Evolutionary conservation across 1,139 yeast genomes (phyloP), one percentile per base, ranked within the genome.

Genomic region (Pichia sp.): DNA sequence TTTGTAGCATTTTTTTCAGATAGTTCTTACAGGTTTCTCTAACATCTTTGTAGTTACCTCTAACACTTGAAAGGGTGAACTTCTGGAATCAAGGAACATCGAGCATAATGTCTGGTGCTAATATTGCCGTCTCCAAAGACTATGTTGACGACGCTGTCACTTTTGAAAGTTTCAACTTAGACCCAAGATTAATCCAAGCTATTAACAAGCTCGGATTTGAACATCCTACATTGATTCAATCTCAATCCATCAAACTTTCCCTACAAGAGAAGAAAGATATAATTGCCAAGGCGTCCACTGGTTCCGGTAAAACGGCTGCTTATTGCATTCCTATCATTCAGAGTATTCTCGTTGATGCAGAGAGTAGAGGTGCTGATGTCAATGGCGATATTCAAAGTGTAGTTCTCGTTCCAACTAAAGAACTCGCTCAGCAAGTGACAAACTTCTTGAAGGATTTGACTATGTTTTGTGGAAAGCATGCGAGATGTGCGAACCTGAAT

Each of bases 401-500:
- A 40, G 88, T 91, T 3, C 62, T 91, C 48, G 94, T 96, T 1
- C 99, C 99, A 19, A 91, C 99, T 1, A 78, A 97, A 62, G 99
- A 91, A 62, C 66, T 91, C 56, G 96, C 98, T 3, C 80, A 75
- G 48, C 98, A 93, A 63, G 96, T 88, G 12, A 60, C 71, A 30
- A 72, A 74, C 44, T 82, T 86, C 47, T 55, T 87, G 35, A 79
- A 74, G 42, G 74, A 80, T 49, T 64, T 93, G 48, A 68, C 81
- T 24, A 62, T 75, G 25, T 87, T 72, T 55, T 82, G 95, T 56
- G 78, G 82, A 32, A 78, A 77, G 48, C 68, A 69, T 37, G 67
- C 87, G 30, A 74, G 70, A 39, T 59, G 69, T n/a, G 68, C 86
- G 36, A 91, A 91, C 53, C 64, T 88, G 34, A 83, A 94, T 6